Conservation (phyloP, 2,329 filamentous ascomycete genomes). For the Cladosporium velox region DNA sequence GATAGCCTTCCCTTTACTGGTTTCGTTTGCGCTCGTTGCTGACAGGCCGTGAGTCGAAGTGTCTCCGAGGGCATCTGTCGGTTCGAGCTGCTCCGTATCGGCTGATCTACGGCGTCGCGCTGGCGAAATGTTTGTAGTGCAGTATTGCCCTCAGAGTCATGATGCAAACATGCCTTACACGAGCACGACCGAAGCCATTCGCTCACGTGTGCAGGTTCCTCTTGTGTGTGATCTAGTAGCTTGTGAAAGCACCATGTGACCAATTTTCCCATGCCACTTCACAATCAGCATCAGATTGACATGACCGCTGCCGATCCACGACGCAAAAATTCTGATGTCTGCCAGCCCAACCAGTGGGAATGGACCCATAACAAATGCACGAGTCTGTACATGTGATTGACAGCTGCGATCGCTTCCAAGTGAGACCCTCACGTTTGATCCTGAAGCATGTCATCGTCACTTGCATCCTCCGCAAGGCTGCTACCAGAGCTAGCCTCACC, state of each 20-base stretch:
- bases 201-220: not conserved
- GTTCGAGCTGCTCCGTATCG: too few relatives aligned
- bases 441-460: conserved; percentile 12
- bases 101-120: too few relatives aligned
- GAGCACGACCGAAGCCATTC: not conserved
- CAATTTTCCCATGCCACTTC: not conserved
- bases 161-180: not conserved
- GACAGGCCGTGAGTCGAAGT: not conserved
- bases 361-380: not conserved
- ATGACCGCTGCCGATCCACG: not conserved
- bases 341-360: not conserved
- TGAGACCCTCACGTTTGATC: conserved; percentile 11
- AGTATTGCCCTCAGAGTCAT: not conserved
- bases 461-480: conserved; percentile 12
- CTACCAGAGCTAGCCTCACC: conserved; percentile 14
- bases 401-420: not conserved
- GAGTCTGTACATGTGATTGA: not conserved
- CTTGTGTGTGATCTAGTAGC: not conserved
- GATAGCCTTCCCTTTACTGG: not conserved
- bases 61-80: too few relatives aligned
- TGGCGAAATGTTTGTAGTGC: not conserved
- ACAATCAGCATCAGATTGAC: not conserved
- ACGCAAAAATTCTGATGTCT: not conserved
- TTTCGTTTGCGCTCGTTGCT: not conserved
- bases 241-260: not conserved